Conservation (phyloP, 2,329 filamentous ascomycete species). For the Sporothrix brasiliensis region DNA sequence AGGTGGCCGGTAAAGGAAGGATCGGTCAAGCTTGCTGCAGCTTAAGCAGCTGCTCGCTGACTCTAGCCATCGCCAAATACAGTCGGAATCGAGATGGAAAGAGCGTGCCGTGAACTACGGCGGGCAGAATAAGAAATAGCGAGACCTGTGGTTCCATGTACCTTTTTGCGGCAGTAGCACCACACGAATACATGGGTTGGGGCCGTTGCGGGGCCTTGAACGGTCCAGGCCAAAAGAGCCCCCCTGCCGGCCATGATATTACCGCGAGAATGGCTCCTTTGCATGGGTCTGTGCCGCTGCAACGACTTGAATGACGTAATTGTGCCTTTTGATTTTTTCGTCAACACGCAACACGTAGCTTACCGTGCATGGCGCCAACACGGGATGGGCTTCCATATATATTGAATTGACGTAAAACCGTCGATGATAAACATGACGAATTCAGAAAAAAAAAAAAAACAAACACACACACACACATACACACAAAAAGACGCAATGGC, state of each 20-base stretch:
- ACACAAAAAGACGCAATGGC: not conserved
- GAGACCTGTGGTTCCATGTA: not conserved
- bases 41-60: not conserved
- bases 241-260: slow-evolving; percentile 1
- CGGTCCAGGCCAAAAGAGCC: slow-evolving; percentile 15
- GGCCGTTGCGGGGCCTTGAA: slow-evolving; percentile 11
- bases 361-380: not conserved
- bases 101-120: slow-evolving; percentile 1
- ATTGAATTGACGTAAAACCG: not conserved
- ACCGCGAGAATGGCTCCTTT: slow-evolving; percentile 26
- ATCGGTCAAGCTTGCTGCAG: slow-evolving; percentile 3
- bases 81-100: slow-evolving; percentile 8
- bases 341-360: not conserved
- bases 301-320: slow-evolving; percentile 26
- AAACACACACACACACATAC: too few relatives aligned
- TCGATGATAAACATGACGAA: not conserved
- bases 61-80: slow-evolving; percentile 13
- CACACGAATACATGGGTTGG: not conserved
- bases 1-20: not conserved
- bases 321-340: slow-evolving; percentile 17
- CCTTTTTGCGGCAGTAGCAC: slow-evolving; percentile 3
- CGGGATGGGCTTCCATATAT: not conserved
- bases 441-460: not conserved
- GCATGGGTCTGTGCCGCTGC: slow-evolving; percentile 10
- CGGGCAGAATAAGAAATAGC: not conserved